phyloP scores from a whole-genome alignment of 1,284 basidiomycete species.

The Apiotrichum gracile region DNA sequence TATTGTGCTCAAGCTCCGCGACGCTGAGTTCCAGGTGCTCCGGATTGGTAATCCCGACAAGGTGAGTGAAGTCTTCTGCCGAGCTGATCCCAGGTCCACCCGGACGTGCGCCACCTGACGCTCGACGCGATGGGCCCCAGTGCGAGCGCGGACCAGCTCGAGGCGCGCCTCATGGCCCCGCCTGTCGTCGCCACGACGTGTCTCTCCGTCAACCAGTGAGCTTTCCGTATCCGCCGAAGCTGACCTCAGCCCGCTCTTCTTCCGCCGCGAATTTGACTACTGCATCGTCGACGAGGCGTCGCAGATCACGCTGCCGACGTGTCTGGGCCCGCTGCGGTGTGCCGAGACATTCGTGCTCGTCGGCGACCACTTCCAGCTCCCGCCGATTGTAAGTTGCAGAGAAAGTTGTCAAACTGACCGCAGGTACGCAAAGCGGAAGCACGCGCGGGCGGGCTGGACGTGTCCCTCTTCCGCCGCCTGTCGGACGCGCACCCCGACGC shows the following conservation, averaged over 20 bases:
- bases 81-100: constrained; percentile 59
- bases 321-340: constrained; percentile 83
- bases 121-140: constrained; percentile 56
- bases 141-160: constrained; percentile 66
- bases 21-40: constrained; percentile 65
- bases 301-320: constrained; percentile 93
- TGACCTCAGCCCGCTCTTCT: constrained; percentile 68
- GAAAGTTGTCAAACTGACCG: not conserved
- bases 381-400: constrained; percentile 64
- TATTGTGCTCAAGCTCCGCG: constrained; percentile 74
- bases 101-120: constrained; percentile 66
- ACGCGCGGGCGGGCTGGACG: constrained; percentile 75
- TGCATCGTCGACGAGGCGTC: constrained; percentile 98
- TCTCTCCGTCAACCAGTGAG: constrained; percentile 81
- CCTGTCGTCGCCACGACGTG: constrained; percentile 95
- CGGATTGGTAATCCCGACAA: constrained; percentile 88
- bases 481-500: constrained; percentile 78
- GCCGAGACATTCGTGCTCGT: constrained; percentile 89
- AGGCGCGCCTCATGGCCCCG: constrained; percentile 72
- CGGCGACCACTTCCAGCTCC: constrained; percentile 94
- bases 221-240: constrained; percentile 34
- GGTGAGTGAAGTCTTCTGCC: constrained; percentile 50
- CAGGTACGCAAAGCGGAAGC: constrained; percentile 77
- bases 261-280: constrained; percentile 81
- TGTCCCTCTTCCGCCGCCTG: constrained; percentile 81